Percentiles rank a stretch among this genome's conserved stretches.
Evolutionary conservation across 2,329 filamentous ascomycete species (phyloP).

Genomic region (Neopestalotiopsis sp.): DNA sequence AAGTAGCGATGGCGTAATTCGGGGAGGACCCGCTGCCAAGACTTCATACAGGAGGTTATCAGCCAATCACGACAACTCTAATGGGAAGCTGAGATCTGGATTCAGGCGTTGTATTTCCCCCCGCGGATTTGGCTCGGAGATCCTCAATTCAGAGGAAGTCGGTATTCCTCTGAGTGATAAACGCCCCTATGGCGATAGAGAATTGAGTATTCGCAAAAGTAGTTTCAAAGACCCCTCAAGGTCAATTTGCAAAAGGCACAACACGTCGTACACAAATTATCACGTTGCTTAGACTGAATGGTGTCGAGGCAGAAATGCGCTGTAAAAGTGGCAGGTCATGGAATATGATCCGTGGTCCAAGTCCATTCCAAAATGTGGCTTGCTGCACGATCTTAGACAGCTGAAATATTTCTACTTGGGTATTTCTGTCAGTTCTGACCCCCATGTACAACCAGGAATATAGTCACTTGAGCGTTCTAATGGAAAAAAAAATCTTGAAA

Average conservation of each 20-base stretch:
- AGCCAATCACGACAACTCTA: constrained; percentile 2
- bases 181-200: neutral
- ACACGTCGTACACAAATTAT: no score
- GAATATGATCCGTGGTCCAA: no score
- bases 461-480: no score
- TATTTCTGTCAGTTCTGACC: neutral
- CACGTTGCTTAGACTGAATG: no score
- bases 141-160: neutral
- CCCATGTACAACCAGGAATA: neutral
- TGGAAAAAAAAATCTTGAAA: neutral
- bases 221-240: no score
- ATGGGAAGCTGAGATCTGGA: constrained; percentile 5
- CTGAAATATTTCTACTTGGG: no score
- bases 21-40: neutral
- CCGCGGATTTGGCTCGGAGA: constrained; percentile 16
- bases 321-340: no score
- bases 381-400: no score
- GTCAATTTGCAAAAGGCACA: no score
- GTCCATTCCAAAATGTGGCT: neutral
- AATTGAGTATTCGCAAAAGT: neutral
- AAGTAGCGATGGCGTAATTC: constrained; percentile 16
- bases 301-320: no score
- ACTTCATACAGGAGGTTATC: neutral
- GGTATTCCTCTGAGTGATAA: neutral
- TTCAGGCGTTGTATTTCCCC: neutral